A percentile compares a stretch with the other conserved stretches of the same genome.
phyloP scores from a whole-genome alignment of 257 asterid species.

The Nicotiana tabacum region DNA sequence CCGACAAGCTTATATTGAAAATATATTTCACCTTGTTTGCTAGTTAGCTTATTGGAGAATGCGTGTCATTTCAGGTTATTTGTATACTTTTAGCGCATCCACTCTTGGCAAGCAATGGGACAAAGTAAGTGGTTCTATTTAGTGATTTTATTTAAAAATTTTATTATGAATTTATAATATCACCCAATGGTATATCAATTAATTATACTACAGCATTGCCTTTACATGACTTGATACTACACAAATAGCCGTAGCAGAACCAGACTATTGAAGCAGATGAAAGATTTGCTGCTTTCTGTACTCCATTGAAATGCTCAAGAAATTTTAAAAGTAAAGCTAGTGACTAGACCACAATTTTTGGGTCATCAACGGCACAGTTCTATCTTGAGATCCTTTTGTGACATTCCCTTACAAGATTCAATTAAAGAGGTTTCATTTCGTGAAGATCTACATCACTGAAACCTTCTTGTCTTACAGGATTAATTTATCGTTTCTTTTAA shows the following conservation, averaged over 20 bases:
- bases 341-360: not conserved
- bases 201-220: not conserved
- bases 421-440: not conserved
- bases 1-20: not conserved
- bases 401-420: not conserved
- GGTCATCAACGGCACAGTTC: not conserved
- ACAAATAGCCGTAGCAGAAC: not conserved
- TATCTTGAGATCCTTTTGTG: not conserved
- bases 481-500: not conserved
- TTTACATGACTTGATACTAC: not conserved
- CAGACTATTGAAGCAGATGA: not conserved
- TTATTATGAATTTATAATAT: not conserved
- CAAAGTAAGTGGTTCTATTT: slow-evolving; percentile 38
- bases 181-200: not conserved
- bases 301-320: slow-evolving; percentile 5
- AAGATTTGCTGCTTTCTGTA: not conserved
- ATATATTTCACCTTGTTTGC: not conserved
- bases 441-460: not conserved
- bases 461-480: not conserved
- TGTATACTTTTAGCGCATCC: slow-evolving; percentile 86
- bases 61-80: slow-evolving; percentile 51
- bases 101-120: slow-evolving; percentile 90
- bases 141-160: not conserved
- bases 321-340: not conserved
- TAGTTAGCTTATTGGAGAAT: slow-evolving; percentile 9